Evolutionary conservation across 345 rosid species (phyloP).

Genomic region (Noccaea bulbosa): DNA sequence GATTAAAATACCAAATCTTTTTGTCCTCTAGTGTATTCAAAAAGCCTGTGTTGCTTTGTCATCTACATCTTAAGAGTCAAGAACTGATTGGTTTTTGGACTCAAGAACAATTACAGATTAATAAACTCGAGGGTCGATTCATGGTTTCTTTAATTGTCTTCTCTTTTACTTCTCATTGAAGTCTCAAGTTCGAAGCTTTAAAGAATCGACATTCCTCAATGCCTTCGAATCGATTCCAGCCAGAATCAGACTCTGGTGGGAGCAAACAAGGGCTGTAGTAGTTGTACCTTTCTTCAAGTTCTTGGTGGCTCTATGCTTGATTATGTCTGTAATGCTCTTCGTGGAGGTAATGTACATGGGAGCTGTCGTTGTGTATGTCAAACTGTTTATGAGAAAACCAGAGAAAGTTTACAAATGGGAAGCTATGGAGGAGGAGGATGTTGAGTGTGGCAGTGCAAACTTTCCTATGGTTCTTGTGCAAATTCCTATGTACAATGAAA

Average conservation of each 20-base stretch:
- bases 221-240: slow-evolving; percentile 32
- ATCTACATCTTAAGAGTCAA: slow-evolving; percentile 4
- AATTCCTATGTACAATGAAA: slow-evolving; percentile 62
- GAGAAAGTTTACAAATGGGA: slow-evolving; percentile 53
- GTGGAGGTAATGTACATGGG: slow-evolving; percentile 60
- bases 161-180: slow-evolving; percentile 30
- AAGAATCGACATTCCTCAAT: slow-evolving; percentile 27
- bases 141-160: slow-evolving; percentile 21
- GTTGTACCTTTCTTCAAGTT: slow-evolving; percentile 48
- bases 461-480: slow-evolving; percentile 61
- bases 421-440: slow-evolving; percentile 52
- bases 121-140: slow-evolving; percentile 7
- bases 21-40: slow-evolving; percentile 23
- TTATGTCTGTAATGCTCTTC: slow-evolving; percentile 59
- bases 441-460: slow-evolving; percentile 46
- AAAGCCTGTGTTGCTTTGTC: background rate
- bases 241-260: slow-evolving; percentile 35
- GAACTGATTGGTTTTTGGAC: slow-evolving; percentile 16
- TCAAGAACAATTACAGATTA: slow-evolving; percentile 13
- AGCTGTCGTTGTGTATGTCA: slow-evolving; percentile 45
- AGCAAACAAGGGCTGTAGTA: slow-evolving; percentile 34
- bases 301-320: slow-evolving; percentile 46
- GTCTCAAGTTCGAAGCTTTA: slow-evolving; percentile 37
- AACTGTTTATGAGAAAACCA: slow-evolving; percentile 49
- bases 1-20: background rate